Conservation (phyloP, 106 monocot genomes). For the Allium sativum region DNA sequence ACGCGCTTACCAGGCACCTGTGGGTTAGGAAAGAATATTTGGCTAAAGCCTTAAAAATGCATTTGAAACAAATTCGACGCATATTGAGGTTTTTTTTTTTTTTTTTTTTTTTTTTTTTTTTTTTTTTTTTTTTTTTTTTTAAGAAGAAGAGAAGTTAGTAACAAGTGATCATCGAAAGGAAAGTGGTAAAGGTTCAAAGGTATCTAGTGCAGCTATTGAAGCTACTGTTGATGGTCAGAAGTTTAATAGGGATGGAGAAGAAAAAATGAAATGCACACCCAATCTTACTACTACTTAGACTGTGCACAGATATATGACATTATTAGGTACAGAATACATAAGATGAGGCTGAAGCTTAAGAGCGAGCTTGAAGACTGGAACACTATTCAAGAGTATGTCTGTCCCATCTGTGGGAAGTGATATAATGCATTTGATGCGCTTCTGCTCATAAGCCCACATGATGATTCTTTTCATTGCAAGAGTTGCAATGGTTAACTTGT, state of each 20-base stretch:
- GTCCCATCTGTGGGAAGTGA: conserved; percentile 79
- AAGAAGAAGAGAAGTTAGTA: conserved; percentile 95
- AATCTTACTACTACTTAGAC: conserved; percentile 97
- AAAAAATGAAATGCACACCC: conserved; percentile 92
- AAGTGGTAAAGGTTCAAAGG: conserved; percentile 86
- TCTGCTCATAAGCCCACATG: conserved; percentile 60
- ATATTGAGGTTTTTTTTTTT: conserved; percentile 84
- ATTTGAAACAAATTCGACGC: conserved; percentile 87
- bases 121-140: no score
- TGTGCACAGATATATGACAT: conserved; percentile 99
- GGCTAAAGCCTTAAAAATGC: conserved; percentile 85
- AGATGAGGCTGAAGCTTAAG: conserved; percentile 93
- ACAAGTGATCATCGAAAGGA: conserved; percentile 91
- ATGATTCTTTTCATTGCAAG: conserved; percentile 83
- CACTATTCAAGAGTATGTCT: conserved; percentile 85
- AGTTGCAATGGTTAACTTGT: conserved; percentile 89
- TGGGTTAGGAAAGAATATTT: conserved; percentile 98
- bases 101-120: no score
- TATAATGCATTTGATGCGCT: conserved; percentile 93
- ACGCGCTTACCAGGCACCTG: conserved; percentile 42
- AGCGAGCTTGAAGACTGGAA: conserved; percentile 94
- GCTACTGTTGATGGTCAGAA: conserved; percentile 45
- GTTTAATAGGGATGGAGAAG: conserved; percentile 72
- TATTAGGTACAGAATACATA: conserved; percentile 81
- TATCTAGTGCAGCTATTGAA: conserved; percentile 80